These are phyloP conservation scores for Penicillium concentricum DNA, from an alignment of 2,329 filamentous ascomycete genomes.

Conservation along the genomic window DNA sequence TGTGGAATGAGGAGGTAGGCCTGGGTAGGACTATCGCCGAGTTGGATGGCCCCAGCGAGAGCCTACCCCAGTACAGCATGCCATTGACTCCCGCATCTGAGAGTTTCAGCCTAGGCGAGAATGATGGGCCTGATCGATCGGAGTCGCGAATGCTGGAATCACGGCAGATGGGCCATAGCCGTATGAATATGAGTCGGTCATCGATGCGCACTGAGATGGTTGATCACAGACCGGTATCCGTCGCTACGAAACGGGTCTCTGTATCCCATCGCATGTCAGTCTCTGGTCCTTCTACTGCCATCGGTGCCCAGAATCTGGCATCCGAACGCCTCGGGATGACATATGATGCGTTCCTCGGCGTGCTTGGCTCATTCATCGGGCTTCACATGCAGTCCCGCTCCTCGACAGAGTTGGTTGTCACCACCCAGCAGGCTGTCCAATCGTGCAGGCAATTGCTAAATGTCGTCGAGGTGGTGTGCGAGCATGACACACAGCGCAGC, in stretches of 20 bases:
- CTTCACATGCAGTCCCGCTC: constrained; percentile 92
- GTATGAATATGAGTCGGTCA: constrained; percentile 22
- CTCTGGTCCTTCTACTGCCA: constrained; percentile 63
- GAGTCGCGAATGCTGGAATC: constrained; percentile 27
- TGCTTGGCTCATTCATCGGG: constrained; percentile 90
- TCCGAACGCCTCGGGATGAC: constrained; percentile 76
- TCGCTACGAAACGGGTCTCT: constrained; percentile 50
- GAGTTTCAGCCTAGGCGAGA: constrained; percentile 31
- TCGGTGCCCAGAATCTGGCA: constrained; percentile 69
- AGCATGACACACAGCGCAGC: constrained; percentile 69
- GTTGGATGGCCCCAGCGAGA: constrained; percentile 29
- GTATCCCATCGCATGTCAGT: constrained; percentile 74
- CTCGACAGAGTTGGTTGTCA: constrained; percentile 74
- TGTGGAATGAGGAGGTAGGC: constrained; percentile 64
- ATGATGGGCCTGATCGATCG: constrained; percentile 27
- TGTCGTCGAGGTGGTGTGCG: constrained; percentile 78
- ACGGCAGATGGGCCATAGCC: constrained; percentile 31
- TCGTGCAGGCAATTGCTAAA: constrained; percentile 77
- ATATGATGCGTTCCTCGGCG: constrained; percentile 86
- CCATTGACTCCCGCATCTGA: constrained; percentile 43
- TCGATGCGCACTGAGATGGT: constrained; percentile 23
- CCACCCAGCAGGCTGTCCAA: constrained; percentile 77
- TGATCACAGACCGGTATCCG: constrained; percentile 33
- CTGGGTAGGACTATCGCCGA: constrained; percentile 43
- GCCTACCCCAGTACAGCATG: constrained; percentile 26